Evolutionary conservation across 352 stramenopile genomes (phyloP).

Genomic region (Achlya hypogyna): DNA sequence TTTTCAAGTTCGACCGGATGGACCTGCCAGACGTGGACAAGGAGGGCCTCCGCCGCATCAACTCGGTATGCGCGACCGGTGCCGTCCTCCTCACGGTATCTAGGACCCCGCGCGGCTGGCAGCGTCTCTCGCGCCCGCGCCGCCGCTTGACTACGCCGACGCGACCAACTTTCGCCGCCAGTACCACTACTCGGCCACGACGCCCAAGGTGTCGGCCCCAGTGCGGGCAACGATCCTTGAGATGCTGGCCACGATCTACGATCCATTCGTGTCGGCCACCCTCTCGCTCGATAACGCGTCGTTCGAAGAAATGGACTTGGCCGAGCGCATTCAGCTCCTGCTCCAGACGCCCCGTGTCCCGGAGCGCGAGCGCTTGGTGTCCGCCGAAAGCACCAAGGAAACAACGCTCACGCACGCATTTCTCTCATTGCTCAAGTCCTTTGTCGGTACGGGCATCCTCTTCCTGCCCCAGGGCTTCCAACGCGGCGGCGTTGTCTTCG

Average conservation of each 20-base stretch:
- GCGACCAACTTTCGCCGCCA: neutral
- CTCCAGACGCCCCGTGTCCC: conserved; percentile 41
- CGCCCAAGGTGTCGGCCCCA: neutral
- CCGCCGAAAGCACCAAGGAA: neutral
- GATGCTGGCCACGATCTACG: conserved; percentile 60
- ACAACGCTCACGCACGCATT: conserved; percentile 72
- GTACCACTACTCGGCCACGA: neutral
- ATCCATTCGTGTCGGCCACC: conserved; percentile 69
- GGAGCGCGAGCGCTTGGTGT: neutral
- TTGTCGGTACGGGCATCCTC: conserved; percentile 70
- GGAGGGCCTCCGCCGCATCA: neutral
- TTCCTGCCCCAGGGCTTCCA: conserved; percentile 69
- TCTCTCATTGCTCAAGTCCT: conserved; percentile 71
- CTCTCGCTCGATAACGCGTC: conserved; percentile 70
- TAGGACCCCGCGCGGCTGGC: neutral
- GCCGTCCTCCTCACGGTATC: neutral
- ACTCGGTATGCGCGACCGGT: too few species aligned
- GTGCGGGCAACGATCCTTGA: conserved; percentile 34
- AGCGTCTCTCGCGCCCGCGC: neutral
- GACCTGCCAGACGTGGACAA: neutral
- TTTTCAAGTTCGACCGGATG: neutral
- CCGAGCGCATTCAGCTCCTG: conserved; percentile 49
- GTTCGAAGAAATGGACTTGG: conserved; percentile 59
- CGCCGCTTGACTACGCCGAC: neutral
- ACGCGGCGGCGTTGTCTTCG: conserved; percentile 65